Evolutionary conservation across 352 stramenopile genomes (phyloP).

Genomic region (Elongisporangium anandrum): DNA sequence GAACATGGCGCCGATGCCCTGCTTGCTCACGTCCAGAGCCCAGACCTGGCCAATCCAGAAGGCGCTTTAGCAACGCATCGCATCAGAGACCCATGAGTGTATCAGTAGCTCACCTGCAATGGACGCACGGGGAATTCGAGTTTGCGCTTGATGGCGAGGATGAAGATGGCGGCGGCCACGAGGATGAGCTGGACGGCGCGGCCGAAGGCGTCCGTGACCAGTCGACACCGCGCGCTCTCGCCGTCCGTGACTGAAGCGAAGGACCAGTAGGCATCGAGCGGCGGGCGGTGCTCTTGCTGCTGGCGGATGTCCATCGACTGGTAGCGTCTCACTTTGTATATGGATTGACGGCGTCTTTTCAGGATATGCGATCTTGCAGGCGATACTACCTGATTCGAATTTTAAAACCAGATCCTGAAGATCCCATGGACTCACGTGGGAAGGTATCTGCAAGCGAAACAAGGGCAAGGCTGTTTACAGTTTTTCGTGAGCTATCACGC

Average conservation of each 20-base stretch:
- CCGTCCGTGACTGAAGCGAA: not conserved
- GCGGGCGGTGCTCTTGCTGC: not conserved
- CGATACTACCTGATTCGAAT: not conserved
- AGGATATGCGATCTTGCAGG: not conserved
- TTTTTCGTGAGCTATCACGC: too few species aligned
- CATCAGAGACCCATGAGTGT: too few species aligned
- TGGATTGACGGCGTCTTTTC: not conserved
- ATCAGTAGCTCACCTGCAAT: too few species aligned
- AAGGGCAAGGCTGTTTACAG: too few species aligned
- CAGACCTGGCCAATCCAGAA: too few species aligned
- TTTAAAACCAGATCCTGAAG: not conserved
- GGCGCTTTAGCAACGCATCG: too few species aligned
- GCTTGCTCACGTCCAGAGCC: conserved; percentile 67
- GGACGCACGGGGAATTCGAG: conserved; percentile 66
- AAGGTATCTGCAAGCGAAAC: too few species aligned
- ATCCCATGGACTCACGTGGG: too few species aligned
- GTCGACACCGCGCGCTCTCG: conserved; percentile 36
- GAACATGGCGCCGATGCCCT: conserved; percentile 51
- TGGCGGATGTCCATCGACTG: not conserved
- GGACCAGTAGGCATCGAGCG: not conserved
- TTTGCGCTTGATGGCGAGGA: conserved; percentile 78
- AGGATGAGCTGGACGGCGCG: conserved; percentile 57
- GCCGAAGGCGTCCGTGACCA: conserved; percentile 69
- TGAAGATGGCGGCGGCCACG: conserved; percentile 38
- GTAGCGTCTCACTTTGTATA: too few species aligned